These are phyloP conservation scores for Penicillium nordicum DNA, from an alignment of 2,329 filamentous ascomycete genomes.

Conservation along the genomic window DNA sequence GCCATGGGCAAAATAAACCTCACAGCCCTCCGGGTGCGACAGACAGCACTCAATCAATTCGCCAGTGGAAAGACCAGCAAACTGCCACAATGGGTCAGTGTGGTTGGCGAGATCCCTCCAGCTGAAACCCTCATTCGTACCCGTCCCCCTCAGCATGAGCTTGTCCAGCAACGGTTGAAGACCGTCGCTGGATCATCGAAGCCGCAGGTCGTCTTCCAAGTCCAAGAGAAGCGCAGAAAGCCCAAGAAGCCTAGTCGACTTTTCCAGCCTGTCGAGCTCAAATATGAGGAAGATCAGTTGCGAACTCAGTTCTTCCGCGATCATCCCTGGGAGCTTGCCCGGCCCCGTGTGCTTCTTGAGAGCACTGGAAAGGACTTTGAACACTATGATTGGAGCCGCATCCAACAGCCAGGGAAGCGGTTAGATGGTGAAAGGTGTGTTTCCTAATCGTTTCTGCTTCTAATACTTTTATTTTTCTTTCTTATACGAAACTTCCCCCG, in stretches of 20 bases:
- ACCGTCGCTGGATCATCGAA: constrained; percentile 27
- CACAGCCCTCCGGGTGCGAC: constrained; percentile 45
- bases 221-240: constrained; percentile 41
- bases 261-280: constrained; percentile 74
- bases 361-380: constrained; percentile 77
- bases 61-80: constrained; percentile 34
- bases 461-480: not conserved
- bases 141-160: constrained; percentile 47
- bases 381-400: constrained; percentile 72
- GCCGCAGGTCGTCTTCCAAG: constrained; percentile 37
- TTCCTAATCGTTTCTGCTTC: not conserved
- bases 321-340: constrained; percentile 94
- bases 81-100: constrained; percentile 54
- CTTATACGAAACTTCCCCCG: not conserved
- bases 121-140: constrained; percentile 58
- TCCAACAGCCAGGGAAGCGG: constrained; percentile 70
- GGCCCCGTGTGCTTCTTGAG: constrained; percentile 81
- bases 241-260: constrained; percentile 66
- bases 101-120: constrained; percentile 57
- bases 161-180: constrained; percentile 40
- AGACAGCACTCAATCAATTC: constrained; percentile 40
- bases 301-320: constrained; percentile 82
- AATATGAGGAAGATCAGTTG: constrained; percentile 79
- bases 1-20: constrained; percentile 48
- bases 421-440: constrained; percentile 80